Conservation (phyloP, 805 yeast genomes). For the Komagataella pseudopastoris region DNA sequence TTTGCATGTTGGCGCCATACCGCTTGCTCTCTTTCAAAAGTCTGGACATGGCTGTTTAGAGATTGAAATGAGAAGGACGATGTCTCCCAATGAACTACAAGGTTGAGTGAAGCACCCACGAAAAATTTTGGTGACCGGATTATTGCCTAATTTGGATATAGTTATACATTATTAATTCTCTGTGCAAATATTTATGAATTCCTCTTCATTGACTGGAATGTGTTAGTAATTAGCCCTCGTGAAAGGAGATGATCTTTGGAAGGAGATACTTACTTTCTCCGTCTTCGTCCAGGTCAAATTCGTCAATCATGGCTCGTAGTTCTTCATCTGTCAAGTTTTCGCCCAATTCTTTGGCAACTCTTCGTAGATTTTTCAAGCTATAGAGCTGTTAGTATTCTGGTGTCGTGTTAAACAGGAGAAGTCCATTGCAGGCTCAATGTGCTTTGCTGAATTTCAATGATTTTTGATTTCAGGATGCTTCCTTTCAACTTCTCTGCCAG, state of each 20-base stretch:
- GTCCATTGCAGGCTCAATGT: neutral
- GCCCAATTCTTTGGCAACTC: constrained; percentile 87
- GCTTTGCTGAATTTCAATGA: neutral
- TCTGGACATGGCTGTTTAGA: neutral
- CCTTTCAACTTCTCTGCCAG: neutral
- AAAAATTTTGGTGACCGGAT: neutral
- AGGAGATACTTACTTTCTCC: constrained; percentile 54
- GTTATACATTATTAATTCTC: constrained; percentile 28
- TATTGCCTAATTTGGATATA: neutral
- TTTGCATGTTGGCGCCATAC: constrained; percentile 1
- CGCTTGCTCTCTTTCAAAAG: neutral
- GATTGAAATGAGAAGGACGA: neutral
- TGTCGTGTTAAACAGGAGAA: no score
- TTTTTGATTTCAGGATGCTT: neutral
- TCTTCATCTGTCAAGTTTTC: constrained; percentile 90
- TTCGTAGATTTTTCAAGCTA: constrained; percentile 60
- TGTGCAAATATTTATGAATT: constrained; percentile 78
- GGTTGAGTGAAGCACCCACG: neutral
- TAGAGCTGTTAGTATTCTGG: constrained; percentile 1
- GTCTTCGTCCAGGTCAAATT: constrained; percentile 91
- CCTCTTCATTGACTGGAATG: constrained; percentile 57
- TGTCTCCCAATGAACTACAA: neutral
- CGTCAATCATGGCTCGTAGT: constrained; percentile 92
- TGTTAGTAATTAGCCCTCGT: constrained; percentile 15
- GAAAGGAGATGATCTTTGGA: neutral